A percentile compares a stretch with the other conserved stretches of the same genome.
Evolutionary conservation across 257 asterid genomes (phyloP).

Genomic region (Nicotiana attenuata): DNA sequence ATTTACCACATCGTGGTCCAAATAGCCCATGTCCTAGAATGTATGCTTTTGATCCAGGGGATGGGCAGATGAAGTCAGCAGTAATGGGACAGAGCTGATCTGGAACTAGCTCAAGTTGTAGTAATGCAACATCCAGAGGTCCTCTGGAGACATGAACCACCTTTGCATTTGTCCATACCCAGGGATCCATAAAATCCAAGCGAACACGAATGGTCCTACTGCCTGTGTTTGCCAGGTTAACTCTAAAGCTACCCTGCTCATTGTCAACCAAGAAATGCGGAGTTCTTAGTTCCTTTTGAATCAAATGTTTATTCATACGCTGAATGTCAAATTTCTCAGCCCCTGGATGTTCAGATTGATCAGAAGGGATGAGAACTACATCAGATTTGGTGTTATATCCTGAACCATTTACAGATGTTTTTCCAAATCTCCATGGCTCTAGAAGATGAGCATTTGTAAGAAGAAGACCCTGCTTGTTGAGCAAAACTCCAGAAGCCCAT

Average conservation of each 20-base stretch:
- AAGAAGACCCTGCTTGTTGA: conserved; percentile 78
- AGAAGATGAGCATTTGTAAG: conserved; percentile 98
- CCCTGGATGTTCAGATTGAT: conserved; percentile 18
- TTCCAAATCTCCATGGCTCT: conserved; percentile 97
- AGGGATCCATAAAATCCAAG: conserved; percentile 71
- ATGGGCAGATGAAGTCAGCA: conserved; percentile 57
- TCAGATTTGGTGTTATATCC: conserved; percentile 28
- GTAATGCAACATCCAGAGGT: conserved; percentile 83
- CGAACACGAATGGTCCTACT: conserved; percentile 63
- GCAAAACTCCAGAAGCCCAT: conserved; percentile 96
- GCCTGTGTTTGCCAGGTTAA: conserved; percentile 27
- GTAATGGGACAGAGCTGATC: conserved; percentile 64
- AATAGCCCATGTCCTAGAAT: conserved; percentile 93
- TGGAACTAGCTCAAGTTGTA: conserved; percentile 73
- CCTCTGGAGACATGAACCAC: conserved; percentile 80
- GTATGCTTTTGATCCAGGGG: conserved; percentile 80
- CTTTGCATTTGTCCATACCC: conserved; percentile 91
- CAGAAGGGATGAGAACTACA: conserved; percentile 25
- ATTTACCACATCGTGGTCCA: conserved; percentile 94
- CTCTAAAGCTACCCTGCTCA: conserved; percentile 30
- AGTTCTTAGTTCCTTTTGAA: conserved; percentile 23
- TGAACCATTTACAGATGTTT: conserved; percentile 50
- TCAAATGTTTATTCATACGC: conserved; percentile 18
- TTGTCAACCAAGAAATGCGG: conserved; percentile 22
- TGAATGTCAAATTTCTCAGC: conserved; percentile 23